These are phyloP conservation scores for Myriosclerotinia scirpicola DNA, from an alignment of 2,329 filamentous ascomycete genomes.

Conservation along the genomic window DNA sequence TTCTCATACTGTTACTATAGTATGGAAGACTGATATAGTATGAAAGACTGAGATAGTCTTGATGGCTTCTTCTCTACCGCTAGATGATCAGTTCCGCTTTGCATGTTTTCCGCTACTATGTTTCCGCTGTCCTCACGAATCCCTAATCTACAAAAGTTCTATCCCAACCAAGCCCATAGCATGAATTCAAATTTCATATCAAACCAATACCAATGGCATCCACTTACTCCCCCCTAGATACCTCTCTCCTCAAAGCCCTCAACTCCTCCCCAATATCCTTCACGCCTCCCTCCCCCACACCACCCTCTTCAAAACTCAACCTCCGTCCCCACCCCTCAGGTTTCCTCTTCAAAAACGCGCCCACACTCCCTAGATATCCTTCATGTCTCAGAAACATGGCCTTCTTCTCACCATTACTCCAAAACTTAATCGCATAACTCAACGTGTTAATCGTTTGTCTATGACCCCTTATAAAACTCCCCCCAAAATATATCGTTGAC, in stretches of 20 bases:
- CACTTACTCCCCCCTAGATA: background rate
- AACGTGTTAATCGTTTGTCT: conserved; percentile 97
- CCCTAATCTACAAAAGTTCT: background rate
- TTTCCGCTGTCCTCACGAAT: background rate
- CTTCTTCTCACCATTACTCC: conserved; percentile 90
- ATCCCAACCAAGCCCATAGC: background rate
- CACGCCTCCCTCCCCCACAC: conserved; percentile 1
- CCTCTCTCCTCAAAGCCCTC: conserved; percentile 2
- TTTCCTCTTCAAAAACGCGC: conserved; percentile 89
- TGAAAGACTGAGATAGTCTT: background rate
- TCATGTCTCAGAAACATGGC: conserved; percentile 96
- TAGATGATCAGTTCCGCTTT: background rate
- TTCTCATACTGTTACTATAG: background rate
- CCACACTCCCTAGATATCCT: conserved; percentile 90
- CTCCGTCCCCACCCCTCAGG: conserved; percentile 88
- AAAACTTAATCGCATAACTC: conserved; percentile 95
- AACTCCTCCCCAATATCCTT: conserved; percentile 4
- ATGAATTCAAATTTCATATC: background rate
- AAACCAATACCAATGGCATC: no score
- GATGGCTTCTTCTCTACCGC: background rate
- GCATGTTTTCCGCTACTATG: background rate
- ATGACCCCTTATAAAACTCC: conserved; percentile 94
- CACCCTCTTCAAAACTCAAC: conserved; percentile 54
- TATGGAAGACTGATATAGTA: background rate
- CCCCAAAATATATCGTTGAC: conserved; percentile 94